Evolutionary conservation across 2,329 filamentous ascomycete genomes (phyloP), one percentile per base, ranked within the genome.

Genomic region (Purpureocillium lavendulum): DNA sequence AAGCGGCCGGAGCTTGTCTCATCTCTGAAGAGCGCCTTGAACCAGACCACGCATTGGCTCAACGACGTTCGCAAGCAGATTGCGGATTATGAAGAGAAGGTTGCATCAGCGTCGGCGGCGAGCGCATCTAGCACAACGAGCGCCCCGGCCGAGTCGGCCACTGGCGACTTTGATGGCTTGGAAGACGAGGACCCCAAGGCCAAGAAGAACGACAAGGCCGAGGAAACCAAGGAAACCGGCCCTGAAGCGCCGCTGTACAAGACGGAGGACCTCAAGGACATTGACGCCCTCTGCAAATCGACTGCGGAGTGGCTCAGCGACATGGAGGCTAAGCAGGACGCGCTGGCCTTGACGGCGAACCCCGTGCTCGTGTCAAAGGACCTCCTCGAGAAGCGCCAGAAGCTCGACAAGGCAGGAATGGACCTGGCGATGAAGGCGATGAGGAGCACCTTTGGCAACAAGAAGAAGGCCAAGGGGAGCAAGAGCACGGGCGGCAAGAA

Each of bases 361-460:
- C 85, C 87, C 0, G 80, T 81, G 7, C 69, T 95, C 8, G 72
- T 82, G 1, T 67, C 80, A 48, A 80, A 82, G 54, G 89, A 95
- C 21, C 61, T 95, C 24, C 67, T 78, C 42, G 70, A 69, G 17
- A 83, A 82, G 60, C 73, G 80, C 13, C 77, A 80, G 51, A 77
- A 84, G 57, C 71, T 97, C 7, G 78, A 83, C 56, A 80, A 84
- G 56, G 75, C 72, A 4, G 76, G 78, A 50, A 73, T 82, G 57
- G 77, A 87, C 17, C 70, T 89, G 36, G 73, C 87, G 40, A 76
- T 82, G 67, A 83, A 80, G 67, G 76, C 76, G 40, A 75, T 83
- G 51, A 72, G 68, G 58, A 55, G 57, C 39, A 26, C 6, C 10
- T 58, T 63, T 40, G 62, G 65, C 50, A 57, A 55, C 21, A 65